Conservation (phyloP, 805 yeast species). For the Candida loeiensis region DNA sequence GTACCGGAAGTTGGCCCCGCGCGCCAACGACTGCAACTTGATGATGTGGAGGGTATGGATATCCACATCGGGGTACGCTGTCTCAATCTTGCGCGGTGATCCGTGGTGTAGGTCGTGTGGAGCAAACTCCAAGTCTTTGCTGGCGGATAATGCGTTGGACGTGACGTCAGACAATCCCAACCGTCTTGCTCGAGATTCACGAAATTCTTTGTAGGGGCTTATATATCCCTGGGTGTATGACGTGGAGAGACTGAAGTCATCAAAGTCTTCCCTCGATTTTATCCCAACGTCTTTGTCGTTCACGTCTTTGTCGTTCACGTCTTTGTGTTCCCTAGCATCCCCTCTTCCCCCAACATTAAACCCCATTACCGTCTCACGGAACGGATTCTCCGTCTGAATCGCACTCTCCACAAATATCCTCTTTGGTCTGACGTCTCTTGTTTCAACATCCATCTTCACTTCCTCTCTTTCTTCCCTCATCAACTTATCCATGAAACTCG, state of each 20-base stretch:
- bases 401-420: conserved; percentile 10
- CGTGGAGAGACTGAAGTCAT: not conserved
- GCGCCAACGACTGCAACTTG: conserved; percentile 62
- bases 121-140: not conserved
- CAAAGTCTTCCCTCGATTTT: not conserved
- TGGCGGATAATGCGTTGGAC: not conserved
- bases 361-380: conserved; percentile 6
- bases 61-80: conserved; percentile 5
- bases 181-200: conserved; percentile 1
- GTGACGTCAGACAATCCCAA: not conserved
- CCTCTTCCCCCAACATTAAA: conserved; percentile 6
- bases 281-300: too few species aligned
- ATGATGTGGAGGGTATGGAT: conserved; percentile 29
- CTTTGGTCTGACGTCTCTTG: conserved; percentile 3
- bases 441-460: not conserved
- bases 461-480: conserved; percentile 6
- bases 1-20: conserved; percentile 69
- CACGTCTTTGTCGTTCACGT: not conserved
- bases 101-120: not conserved
- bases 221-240: too few species aligned
- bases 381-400: conserved; percentile 10
- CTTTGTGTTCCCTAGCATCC: not conserved
- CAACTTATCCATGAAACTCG: conserved; percentile 18
- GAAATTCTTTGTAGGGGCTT: conserved; percentile 1
- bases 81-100: conserved; percentile 1